Evolutionary conservation across 148 eudicot species (phyloP).

Genomic region (Vaccinium corymbosum): DNA sequence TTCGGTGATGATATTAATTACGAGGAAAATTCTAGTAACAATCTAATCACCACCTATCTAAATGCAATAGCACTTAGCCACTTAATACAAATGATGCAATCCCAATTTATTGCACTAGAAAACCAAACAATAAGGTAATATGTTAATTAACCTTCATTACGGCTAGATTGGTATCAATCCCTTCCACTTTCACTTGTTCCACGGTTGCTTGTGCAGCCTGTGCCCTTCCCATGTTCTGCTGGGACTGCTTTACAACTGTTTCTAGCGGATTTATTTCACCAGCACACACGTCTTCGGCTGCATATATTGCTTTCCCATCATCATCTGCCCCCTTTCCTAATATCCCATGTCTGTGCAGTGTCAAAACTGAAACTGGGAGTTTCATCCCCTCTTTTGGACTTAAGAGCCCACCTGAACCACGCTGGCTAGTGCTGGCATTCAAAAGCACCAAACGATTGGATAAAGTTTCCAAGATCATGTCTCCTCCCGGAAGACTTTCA

Average conservation of each 20-base stretch:
- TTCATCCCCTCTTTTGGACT: constrained; percentile 26
- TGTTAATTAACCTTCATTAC: constrained; percentile 59
- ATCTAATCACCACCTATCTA: background rate
- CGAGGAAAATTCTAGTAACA: background rate
- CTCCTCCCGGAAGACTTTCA: constrained; percentile 89
- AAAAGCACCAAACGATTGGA: constrained; percentile 48
- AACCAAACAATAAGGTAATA: background rate
- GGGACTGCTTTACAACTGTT: constrained; percentile 57
- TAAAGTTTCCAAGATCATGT: constrained; percentile 58
- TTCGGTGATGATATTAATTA: background rate
- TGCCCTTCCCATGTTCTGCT: constrained; percentile 58
- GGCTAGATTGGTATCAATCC: constrained; percentile 78
- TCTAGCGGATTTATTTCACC: constrained; percentile 68
- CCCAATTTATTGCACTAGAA: background rate
- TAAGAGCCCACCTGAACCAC: constrained; percentile 31
- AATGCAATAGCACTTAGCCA: background rate
- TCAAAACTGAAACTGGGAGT: constrained; percentile 47
- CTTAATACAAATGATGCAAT: background rate
- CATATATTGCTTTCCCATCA: constrained; percentile 34
- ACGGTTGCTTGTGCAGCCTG: constrained; percentile 84
- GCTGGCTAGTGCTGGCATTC: constrained; percentile 30
- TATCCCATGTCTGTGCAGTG: constrained; percentile 47
- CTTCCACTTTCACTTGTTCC: constrained; percentile 87
- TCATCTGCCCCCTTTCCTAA: constrained; percentile 28
- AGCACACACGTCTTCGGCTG: constrained; percentile 49